A percentile compares a stretch with the other conserved stretches of the same genome.
phyloP scores from a whole-genome alignment of 495 filamentous ascomycete genomes.

The Podospora pseudoanserina region DNA sequence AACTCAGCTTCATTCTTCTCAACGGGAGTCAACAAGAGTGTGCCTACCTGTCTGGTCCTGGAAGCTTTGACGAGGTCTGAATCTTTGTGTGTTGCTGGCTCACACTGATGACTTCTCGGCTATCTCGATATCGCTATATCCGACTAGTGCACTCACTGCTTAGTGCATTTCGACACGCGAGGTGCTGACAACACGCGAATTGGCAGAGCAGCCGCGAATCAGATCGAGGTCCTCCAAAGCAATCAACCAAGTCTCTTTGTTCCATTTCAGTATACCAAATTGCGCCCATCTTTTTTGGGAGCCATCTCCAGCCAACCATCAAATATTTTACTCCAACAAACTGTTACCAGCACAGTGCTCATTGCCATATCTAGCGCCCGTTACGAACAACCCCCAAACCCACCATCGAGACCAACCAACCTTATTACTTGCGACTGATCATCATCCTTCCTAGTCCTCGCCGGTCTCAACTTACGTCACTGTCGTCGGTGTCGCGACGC shows the following conservation, averaged over 20 bases:
- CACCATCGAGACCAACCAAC: background rate
- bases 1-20: background rate
- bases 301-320: background rate
- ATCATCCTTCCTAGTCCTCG: no score
- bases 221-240: background rate
- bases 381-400: background rate
- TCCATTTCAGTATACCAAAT: background rate
- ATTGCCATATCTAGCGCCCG: background rate
- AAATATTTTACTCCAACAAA: background rate
- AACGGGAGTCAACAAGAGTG: background rate
- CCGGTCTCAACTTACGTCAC: background rate
- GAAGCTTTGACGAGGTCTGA: no score
- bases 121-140: background rate
- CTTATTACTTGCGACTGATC: background rate
- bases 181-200: slow-evolving; percentile 7
- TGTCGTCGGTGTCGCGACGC: background rate
- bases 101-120: background rate
- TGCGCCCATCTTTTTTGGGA: background rate
- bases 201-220: background rate
- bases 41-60: background rate
- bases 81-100: background rate
- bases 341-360: background rate
- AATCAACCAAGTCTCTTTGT: background rate
- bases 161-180: background rate
- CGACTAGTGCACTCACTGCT: background rate